phyloP scores from a whole-genome alignment of 805 yeast species.

The Schwanniomyces vanrijiae region DNA sequence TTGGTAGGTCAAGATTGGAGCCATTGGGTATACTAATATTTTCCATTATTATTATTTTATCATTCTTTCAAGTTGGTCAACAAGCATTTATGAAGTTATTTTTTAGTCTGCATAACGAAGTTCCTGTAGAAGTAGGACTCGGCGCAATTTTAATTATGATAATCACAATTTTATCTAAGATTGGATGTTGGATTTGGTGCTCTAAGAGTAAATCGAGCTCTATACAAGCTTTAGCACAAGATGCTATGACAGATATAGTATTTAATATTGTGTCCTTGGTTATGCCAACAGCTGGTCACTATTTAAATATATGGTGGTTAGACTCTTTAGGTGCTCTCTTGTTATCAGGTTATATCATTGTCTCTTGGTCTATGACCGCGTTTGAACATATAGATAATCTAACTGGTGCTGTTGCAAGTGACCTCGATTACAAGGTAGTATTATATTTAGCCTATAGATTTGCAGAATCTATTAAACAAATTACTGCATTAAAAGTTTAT shows the following conservation, averaged over 20 bases:
- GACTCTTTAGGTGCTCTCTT: slow-evolving; percentile 74
- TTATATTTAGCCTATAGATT: slow-evolving; percentile 68
- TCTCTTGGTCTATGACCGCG: slow-evolving; percentile 64
- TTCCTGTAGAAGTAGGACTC: slow-evolving; percentile 46
- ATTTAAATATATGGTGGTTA: slow-evolving; percentile 61
- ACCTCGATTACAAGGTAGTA: slow-evolving; percentile 62
- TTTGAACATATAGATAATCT: slow-evolving; percentile 72
- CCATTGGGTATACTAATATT: slow-evolving; percentile 78
- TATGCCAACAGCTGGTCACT: slow-evolving; percentile 63
- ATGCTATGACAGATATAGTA: slow-evolving; percentile 74
- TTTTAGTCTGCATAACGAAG: slow-evolving; percentile 28
- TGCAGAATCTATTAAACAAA: slow-evolving; percentile 62
- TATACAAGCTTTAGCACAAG: slow-evolving; percentile 78
- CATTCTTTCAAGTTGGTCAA: slow-evolving; percentile 70
- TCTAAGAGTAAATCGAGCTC: slow-evolving; percentile 59
- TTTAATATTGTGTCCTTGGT: slow-evolving; percentile 70
- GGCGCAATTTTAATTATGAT: slow-evolving; percentile 62
- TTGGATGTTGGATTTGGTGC: slow-evolving; percentile 67
- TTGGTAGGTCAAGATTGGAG: slow-evolving; percentile 71
- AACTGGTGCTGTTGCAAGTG: slow-evolving; percentile 70
- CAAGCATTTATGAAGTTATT: slow-evolving; percentile 55
- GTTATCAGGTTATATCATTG: slow-evolving; percentile 60
- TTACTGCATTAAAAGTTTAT: slow-evolving; percentile 68
- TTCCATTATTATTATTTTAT: slow-evolving; percentile 66
- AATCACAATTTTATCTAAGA: slow-evolving; percentile 58